Evolutionary conservation across 306 rosid species (phyloP).

Genomic region (Canavalia gladiata): DNA sequence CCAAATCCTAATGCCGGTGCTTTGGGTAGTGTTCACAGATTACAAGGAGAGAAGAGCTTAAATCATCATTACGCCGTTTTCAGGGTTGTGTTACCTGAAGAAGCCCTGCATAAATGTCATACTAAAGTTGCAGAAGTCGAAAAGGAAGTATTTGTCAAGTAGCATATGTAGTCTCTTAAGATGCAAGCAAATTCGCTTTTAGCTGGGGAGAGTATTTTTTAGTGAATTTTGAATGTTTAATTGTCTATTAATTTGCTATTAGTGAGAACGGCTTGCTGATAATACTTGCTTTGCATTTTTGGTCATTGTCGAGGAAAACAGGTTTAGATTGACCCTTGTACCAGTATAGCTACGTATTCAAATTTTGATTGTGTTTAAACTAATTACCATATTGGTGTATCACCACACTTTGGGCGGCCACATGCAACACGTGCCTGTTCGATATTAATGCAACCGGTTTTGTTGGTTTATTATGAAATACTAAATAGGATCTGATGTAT

Average conservation of each 20-base stretch:
- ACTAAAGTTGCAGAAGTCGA: slow-evolving; percentile 32
- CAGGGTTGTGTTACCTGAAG: slow-evolving; percentile 74
- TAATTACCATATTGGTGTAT: neutral
- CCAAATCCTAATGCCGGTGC: slow-evolving; percentile 87
- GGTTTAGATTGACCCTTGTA: neutral
- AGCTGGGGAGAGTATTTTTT: slow-evolving; percentile 8
- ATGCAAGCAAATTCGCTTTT: neutral
- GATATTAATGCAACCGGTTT: too few relatives aligned
- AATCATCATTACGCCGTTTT: slow-evolving; percentile 95
- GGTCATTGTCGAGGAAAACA: neutral
- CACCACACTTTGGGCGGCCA: too few relatives aligned
- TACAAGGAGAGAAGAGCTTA: slow-evolving; percentile 89
- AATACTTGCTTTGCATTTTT: neutral
- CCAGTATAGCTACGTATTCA: neutral
- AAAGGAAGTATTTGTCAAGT: slow-evolving; percentile 23
- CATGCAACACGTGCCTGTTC: too few relatives aligned
- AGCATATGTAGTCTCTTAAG: neutral
- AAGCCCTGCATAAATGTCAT: slow-evolving; percentile 51
- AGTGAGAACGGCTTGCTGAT: slow-evolving; percentile 22
- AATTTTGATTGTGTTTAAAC: slow-evolving; percentile 6
- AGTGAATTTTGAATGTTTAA: slow-evolving; percentile 34
- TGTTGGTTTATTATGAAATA: too few relatives aligned
- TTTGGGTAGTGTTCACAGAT: slow-evolving; percentile 81
- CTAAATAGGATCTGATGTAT: too few relatives aligned
- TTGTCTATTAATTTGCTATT: slow-evolving; percentile 15